Conservation (phyloP, 2,329 filamentous ascomycete species). For the Monosporascus ibericus region DNA sequence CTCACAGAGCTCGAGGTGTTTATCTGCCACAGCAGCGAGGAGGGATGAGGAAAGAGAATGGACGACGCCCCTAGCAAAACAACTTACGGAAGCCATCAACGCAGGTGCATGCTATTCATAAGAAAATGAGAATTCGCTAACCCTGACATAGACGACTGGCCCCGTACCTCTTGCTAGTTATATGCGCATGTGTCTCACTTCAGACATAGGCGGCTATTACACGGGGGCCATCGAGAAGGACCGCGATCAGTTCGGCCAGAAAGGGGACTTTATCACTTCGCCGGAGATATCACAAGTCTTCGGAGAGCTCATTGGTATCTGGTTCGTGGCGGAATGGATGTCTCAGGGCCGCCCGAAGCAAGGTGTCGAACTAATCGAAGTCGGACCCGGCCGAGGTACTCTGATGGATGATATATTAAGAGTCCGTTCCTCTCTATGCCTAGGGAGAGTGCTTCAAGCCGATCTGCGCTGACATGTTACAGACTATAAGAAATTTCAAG, state of each 20-base stretch:
- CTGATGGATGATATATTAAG: slow-evolving; percentile 95
- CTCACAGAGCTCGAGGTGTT: slow-evolving; percentile 16
- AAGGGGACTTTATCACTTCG: slow-evolving; percentile 94
- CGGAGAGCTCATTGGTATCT: slow-evolving; percentile 87
- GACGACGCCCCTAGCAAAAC: slow-evolving; percentile 89
- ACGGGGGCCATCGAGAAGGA: slow-evolving; percentile 63
- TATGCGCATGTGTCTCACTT: slow-evolving; percentile 98
- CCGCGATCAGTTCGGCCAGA: slow-evolving; percentile 83
- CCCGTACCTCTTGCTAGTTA: slow-evolving; percentile 88
- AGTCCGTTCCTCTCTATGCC: slow-evolving; percentile 43
- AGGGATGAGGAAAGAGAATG: slow-evolving; percentile 54
- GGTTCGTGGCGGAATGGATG: slow-evolving; percentile 96
- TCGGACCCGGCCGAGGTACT: slow-evolving; percentile 89
- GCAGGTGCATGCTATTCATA: slow-evolving; percentile 40
- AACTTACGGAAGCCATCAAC: slow-evolving; percentile 78
- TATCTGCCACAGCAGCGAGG: slow-evolving; percentile 22
- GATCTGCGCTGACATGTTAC: slow-evolving; percentile 2
- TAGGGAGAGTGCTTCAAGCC: background rate
- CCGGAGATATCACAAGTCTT: slow-evolving; percentile 98
- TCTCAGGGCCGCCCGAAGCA: slow-evolving; percentile 69
- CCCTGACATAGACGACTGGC: slow-evolving; percentile 59
- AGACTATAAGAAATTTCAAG: slow-evolving; percentile 83
- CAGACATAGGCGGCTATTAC: slow-evolving; percentile 88
- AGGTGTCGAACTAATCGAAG: slow-evolving; percentile 84
- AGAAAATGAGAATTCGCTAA: slow-evolving; percentile 12